Conservation (phyloP, 164 flowering plant species). For the Tetrastigma voinierianum region DNA sequence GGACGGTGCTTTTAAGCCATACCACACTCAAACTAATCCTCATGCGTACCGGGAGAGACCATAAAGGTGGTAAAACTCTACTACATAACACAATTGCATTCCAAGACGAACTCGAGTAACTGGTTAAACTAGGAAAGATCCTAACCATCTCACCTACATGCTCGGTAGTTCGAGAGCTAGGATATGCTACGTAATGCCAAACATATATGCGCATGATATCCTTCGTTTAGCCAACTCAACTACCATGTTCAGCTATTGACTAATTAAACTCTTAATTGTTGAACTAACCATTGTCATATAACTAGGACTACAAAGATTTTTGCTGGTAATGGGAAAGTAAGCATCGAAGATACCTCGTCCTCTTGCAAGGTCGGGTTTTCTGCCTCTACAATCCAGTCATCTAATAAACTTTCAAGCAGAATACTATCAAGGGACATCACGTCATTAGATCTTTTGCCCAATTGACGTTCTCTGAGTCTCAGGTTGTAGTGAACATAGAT, state of each 20-base stretch:
- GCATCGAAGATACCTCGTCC: conserved; percentile 53
- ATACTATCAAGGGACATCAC: conserved; percentile 39
- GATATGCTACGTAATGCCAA: neutral
- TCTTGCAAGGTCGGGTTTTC: conserved; percentile 50
- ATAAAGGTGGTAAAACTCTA: no score
- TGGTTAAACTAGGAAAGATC: no score
- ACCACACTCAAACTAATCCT: no score
- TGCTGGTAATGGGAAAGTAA: neutral
- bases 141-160: no score
- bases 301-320: no score
- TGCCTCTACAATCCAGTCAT: conserved; percentile 71
- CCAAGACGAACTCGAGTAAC: no score
- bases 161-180: neutral
- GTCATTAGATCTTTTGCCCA: conserved; percentile 33
- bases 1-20: no score
- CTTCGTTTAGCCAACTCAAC: neutral
- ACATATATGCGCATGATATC: neutral
- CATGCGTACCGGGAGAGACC: no score
- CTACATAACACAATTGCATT: no score
- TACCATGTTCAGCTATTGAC: neutral
- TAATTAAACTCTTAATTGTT: neutral
- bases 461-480: conserved; percentile 64
- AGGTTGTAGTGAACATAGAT: conserved; percentile 75
- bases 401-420: conserved; percentile 46
- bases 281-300: neutral